phyloP scores from a whole-genome alignment of 768 basidiomycete species.

The Cystofilobasidium capitatum region DNA sequence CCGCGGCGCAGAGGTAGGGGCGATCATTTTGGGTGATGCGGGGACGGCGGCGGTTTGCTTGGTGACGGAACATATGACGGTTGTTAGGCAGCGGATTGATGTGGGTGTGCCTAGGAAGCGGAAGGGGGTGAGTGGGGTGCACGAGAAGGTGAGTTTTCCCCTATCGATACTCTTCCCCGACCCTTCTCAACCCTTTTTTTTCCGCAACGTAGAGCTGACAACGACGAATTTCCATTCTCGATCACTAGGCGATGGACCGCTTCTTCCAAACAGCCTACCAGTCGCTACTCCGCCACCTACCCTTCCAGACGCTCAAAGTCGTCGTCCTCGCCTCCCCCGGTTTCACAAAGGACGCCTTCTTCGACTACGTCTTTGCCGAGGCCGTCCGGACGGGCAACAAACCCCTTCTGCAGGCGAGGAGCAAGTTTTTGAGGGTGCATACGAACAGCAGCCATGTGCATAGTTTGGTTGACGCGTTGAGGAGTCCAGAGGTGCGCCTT shows the following conservation, averaged over 20 bases:
- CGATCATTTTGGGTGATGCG: constrained; percentile 89
- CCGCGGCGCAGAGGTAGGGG: constrained; percentile 88
- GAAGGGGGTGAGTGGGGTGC: constrained; percentile 68
- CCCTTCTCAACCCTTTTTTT: not conserved
- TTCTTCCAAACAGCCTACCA: constrained; percentile 81
- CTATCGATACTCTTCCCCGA: not conserved
- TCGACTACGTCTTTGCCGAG: constrained; percentile 71
- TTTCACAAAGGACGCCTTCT: constrained; percentile 83
- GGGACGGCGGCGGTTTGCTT: constrained; percentile 87
- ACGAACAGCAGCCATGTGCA: constrained; percentile 90
- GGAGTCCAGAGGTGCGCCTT: constrained; percentile 72
- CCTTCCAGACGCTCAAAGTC: constrained; percentile 69
- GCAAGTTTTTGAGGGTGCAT: constrained; percentile 84
- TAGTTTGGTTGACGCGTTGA: constrained; percentile 82
- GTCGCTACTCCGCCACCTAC: constrained; percentile 80
- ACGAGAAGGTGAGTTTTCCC: constrained; percentile 56
- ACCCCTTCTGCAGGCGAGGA: constrained; percentile 59
- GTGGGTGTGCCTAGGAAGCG: constrained; percentile 82
- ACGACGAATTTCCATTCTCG: not conserved
- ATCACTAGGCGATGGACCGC: constrained; percentile 52
- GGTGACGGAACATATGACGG: constrained; percentile 92
- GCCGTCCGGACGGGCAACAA: constrained; percentile 72
- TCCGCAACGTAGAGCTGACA: not conserved
- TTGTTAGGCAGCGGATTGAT: constrained; percentile 80
- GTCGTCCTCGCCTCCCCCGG: constrained; percentile 96